Evolutionary conservation across 2,329 filamentous ascomycete species (phyloP).

Genomic region (Lasiodiplodia hormozganensis): DNA sequence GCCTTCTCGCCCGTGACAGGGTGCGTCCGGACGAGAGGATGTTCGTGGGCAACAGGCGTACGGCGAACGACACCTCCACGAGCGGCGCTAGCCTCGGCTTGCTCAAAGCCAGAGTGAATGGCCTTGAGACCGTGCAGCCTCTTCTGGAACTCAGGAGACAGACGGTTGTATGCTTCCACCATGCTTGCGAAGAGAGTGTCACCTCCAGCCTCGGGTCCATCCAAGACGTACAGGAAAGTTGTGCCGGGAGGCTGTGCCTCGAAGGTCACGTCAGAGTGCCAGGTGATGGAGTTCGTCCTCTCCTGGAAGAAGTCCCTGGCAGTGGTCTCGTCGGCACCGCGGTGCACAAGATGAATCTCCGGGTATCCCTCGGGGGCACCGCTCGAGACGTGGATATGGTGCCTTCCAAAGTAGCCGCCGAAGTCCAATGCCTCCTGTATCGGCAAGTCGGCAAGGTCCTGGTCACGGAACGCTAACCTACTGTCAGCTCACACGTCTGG

Average conservation of each 20-base stretch:
- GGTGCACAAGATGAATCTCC: conserved; percentile 80
- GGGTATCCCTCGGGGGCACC: conserved; percentile 76
- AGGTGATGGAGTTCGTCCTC: conserved; percentile 81
- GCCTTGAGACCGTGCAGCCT: conserved; percentile 81
- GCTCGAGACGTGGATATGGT: conserved; percentile 82
- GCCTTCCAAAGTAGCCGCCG: conserved; percentile 78
- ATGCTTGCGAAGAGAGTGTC: conserved; percentile 85
- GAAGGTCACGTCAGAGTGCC: conserved; percentile 90
- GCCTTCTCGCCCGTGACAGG: conserved; percentile 83
- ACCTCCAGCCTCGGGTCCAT: conserved; percentile 78
- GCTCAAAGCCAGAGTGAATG: conserved; percentile 82
- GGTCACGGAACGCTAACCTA: conserved; percentile 69
- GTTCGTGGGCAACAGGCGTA: conserved; percentile 75
- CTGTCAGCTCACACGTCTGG: not conserved
- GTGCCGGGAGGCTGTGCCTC: conserved; percentile 89
- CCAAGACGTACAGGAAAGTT: conserved; percentile 88
- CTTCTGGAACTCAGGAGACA: conserved; percentile 80
- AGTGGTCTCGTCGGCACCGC: conserved; percentile 69
- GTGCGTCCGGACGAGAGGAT: conserved; percentile 82
- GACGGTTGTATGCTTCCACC: conserved; percentile 79
- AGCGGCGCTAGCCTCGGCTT: conserved; percentile 72
- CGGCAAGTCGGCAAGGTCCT: conserved; percentile 70
- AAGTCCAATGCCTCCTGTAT: conserved; percentile 73
- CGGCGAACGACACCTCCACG: conserved; percentile 75
- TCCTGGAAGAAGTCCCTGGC: conserved; percentile 69